phyloP scores from a whole-genome alignment of 805 yeast species.

The Wickerhamiella siamensis region DNA sequence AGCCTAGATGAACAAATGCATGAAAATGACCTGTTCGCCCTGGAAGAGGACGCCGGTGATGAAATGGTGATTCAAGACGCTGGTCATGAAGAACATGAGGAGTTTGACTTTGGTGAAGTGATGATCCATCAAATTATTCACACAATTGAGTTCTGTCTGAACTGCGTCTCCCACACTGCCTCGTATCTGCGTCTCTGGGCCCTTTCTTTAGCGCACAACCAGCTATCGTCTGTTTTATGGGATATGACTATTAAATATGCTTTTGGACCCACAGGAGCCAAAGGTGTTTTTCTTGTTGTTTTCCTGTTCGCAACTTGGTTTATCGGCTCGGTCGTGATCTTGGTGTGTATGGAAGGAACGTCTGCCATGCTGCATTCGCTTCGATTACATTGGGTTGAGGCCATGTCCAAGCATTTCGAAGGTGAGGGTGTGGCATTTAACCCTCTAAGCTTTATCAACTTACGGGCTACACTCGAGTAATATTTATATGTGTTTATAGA shows the following conservation, averaged over 20 bases:
- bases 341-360: conserved; percentile 97
- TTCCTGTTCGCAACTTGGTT: conserved; percentile 91
- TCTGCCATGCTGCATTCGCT: conserved; percentile 96
- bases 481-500: not conserved
- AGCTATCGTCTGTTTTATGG: conserved; percentile 87
- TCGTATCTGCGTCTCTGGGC: conserved; percentile 96
- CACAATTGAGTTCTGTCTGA: conserved; percentile 91
- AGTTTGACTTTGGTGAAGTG: conserved; percentile 74
- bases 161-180: conserved; percentile 95
- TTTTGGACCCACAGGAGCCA: conserved; percentile 49
- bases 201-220: conserved; percentile 89
- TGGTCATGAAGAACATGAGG: conserved; percentile 30
- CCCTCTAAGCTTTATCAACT: conserved; percentile 55
- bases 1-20: conserved; percentile 33
- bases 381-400: conserved; percentile 97
- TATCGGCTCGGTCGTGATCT: conserved; percentile 72
- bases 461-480: not conserved
- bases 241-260: conserved; percentile 82
- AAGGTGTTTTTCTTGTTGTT: conserved; percentile 60
- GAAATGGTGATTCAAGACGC: conserved; percentile 24
- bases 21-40: conserved; percentile 19
- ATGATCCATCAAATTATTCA: conserved; percentile 96
- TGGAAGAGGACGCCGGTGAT: conserved; percentile 22
- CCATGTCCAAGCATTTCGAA: conserved; percentile 94
- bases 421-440: conserved; percentile 89